Conservation (phyloP, 2,329 filamentous ascomycete genomes). For the Elsinoe arachidis region DNA sequence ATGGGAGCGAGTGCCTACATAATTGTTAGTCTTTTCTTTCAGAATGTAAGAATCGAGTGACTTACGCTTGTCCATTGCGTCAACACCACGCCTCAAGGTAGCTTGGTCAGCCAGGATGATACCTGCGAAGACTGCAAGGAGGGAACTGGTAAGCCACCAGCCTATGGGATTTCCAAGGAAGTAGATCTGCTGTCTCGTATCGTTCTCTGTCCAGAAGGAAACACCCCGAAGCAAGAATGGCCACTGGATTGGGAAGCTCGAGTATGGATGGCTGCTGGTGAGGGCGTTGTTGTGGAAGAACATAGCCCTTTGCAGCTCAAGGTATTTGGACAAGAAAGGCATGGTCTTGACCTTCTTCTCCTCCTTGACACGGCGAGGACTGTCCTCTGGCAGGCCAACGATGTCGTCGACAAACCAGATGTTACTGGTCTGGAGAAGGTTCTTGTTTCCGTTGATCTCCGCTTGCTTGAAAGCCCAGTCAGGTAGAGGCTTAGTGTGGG, state of each 20-base stretch:
- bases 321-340: constrained; percentile 87
- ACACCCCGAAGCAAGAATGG: constrained; percentile 94
- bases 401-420: constrained; percentile 92
- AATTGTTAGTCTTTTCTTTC: constrained; percentile 26
- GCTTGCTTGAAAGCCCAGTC: constrained; percentile 97
- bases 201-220: constrained; percentile 97
- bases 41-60: constrained; percentile 24
- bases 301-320: constrained; percentile 95
- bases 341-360: constrained; percentile 71
- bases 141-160: constrained; percentile 91
- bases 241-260: constrained; percentile 93
- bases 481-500: constrained; percentile 85
- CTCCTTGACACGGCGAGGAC: constrained; percentile 64
- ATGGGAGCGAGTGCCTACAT: constrained; percentile 72
- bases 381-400: constrained; percentile 63
- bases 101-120: constrained; percentile 90
- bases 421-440: constrained; percentile 79
- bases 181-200: constrained; percentile 94
- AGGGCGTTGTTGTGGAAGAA: constrained; percentile 99
- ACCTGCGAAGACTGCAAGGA: constrained; percentile 86
- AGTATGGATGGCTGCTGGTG: constrained; percentile 93
- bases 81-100: constrained; percentile 82
- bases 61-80: constrained; percentile 88
- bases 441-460: constrained; percentile 99
- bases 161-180: constrained; percentile 95